A percentile compares a stretch with the other conserved stretches of the same genome.
Conservation (phyloP, 805 yeast genomes). For the Debaryomyces hansenii region DNA sequence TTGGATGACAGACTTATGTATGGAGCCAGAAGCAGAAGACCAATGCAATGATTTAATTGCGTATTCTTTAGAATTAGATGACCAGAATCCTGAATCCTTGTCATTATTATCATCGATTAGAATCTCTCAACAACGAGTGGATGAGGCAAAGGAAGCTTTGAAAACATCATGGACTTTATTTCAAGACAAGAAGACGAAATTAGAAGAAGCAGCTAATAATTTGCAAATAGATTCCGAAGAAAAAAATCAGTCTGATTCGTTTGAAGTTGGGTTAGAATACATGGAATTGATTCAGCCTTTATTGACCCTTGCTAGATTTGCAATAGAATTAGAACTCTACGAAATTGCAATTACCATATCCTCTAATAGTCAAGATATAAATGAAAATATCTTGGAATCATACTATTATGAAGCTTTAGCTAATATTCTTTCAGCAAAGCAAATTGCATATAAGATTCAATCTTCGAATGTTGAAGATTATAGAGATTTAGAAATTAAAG, state of each 20-base stretch:
- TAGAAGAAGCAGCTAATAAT: conserved; percentile 43
- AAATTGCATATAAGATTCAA: conserved; percentile 11
- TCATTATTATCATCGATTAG: conserved; percentile 81
- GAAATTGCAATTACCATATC: conserved; percentile 71
- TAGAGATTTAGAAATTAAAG: conserved; percentile 33
- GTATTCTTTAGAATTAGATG: conserved; percentile 61
- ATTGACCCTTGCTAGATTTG: conserved; percentile 67
- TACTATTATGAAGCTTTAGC: conserved; percentile 84
- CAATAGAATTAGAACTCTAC: conserved; percentile 73
- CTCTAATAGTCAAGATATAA: conserved; percentile 66
- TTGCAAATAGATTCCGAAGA: conserved; percentile 8
- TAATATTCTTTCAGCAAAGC: conserved; percentile 46
- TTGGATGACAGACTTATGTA: conserved; percentile 97
- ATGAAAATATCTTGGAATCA: conserved; percentile 81
- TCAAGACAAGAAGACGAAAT: conserved; percentile 45
- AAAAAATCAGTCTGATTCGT: conserved; percentile 33
- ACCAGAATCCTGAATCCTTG: conserved; percentile 75
- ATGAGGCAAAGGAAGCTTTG: conserved; percentile 74
- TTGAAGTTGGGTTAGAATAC: conserved; percentile 52
- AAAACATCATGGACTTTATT: conserved; percentile 72
- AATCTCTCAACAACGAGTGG: conserved; percentile 76
- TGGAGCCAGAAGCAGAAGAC: conserved; percentile 85
- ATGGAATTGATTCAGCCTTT: conserved; percentile 74
- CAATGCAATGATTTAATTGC: conserved; percentile 73
- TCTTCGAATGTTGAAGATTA: conserved; percentile 32